Evolutionary conservation across 2,329 filamentous ascomycete genomes (phyloP), one percentile per base, ranked within the genome.

Genomic region (Lanzia echinophila): DNA sequence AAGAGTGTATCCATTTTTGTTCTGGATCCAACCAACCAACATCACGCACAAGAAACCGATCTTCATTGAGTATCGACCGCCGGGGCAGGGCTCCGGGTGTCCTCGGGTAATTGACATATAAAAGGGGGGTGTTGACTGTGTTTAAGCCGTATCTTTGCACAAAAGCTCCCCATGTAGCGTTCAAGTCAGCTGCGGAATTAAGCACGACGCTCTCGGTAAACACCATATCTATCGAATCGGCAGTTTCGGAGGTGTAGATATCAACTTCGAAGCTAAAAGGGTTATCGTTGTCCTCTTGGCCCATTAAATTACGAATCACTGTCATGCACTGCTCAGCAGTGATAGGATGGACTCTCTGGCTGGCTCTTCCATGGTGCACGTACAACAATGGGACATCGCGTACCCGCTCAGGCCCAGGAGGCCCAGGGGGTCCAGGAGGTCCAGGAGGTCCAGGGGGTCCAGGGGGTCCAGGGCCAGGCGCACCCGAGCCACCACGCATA

Each of bases 401-500:
- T 17, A n/a, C 36, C 19, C 15, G 10, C 15, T 13, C 36, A 38
- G 19, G 24, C 41, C 41, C 22, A 19, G 20, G 8, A 46, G 20
- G 12, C 24, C 32, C 33, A 34, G 31, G 20, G 28, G 36, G 6
- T n/a, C n/a, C n/a, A n/a, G n/a, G n/a, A n/a, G n/a, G n/a, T n/a
- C 11, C 6, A 36, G 36, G 15, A 10, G 5, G 11, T n/a, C 4
- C 17, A 11, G n/a, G n/a, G n/a, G 33, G 15, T 12, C 11, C 6
- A 36, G 36, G 15, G 34, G 5, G 11, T n/a, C 4, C 17, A 11
- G n/a, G n/a, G n/a, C 24, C 15, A 28, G 38, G 6, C 15, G 13
- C 31, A 13, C 50, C 49, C 2, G 49, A n/a, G 17, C 41, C 33
- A 15, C 46, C 46, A 34, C 46, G 52, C 52, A 54, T 54, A 17